These are phyloP conservation scores for Aspergillus transmontanensis DNA, from an alignment of 2,329 filamentous ascomycete species.

Conservation along the genomic window DNA sequence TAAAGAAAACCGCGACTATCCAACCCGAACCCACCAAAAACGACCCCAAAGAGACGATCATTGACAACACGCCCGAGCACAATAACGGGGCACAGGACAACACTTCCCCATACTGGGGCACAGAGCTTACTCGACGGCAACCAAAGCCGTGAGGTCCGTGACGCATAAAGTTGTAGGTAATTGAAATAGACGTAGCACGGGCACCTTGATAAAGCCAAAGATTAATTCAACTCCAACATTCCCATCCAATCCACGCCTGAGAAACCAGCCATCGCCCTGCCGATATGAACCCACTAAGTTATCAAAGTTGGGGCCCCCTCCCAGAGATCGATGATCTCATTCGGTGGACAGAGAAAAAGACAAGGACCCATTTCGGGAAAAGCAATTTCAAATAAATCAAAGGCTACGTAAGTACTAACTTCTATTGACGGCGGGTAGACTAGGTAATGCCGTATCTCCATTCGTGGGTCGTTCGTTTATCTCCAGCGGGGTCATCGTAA, in stretches of 20 bases:
- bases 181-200: not conserved
- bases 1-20: not conserved
- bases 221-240: too few species aligned
- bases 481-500: not conserved
- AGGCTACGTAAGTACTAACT: too few species aligned
- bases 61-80: not conserved
- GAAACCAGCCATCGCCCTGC: not conserved
- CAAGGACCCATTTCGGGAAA: not conserved
- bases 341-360: not conserved
- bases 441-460: not conserved
- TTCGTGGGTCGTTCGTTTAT: not conserved
- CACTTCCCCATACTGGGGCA: not conserved
- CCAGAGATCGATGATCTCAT: not conserved
- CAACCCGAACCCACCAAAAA: not conserved
- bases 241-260: too few species aligned
- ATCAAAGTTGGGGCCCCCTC: not conserved
- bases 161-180: not conserved
- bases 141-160: not conserved
- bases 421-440: not conserved
- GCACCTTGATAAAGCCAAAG: too few species aligned
- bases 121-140: not conserved
- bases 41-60: not conserved
- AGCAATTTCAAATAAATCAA: not conserved
- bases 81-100: not conserved
- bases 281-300: not conserved